A percentile compares a stretch with the other conserved stretches of the same genome.
Evolutionary conservation across 2,329 filamentous ascomycete species (phyloP).

Genomic region (Venturia oleaginea): DNA sequence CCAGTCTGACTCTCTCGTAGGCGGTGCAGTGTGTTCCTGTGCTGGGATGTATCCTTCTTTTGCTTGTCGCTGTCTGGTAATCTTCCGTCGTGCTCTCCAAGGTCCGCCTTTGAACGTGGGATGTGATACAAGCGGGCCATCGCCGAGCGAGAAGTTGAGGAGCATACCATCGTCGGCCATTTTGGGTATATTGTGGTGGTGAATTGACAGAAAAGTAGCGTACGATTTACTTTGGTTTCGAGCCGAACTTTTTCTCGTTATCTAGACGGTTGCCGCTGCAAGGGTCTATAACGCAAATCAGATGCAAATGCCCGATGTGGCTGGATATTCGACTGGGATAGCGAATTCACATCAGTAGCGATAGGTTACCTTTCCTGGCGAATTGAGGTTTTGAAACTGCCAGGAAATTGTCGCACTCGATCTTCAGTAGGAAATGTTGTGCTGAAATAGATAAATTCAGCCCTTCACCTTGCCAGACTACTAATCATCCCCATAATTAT

Average conservation of each 20-base stretch:
- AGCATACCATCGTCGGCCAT: conserved; percentile 97
- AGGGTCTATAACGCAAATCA: neutral
- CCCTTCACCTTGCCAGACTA: neutral
- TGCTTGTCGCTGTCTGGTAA: conserved; percentile 56
- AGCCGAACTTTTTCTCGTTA: neutral
- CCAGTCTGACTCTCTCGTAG: neutral
- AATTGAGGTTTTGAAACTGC: neutral
- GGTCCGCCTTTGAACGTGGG: conserved; percentile 73
- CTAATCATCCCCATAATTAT: neutral
- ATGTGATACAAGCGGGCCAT: conserved; percentile 54
- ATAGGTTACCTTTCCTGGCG: neutral
- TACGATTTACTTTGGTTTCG: neutral
- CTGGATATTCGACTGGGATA: no score
- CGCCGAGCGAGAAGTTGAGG: conserved; percentile 77
- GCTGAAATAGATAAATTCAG: neutral
- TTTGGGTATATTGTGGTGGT: neutral
- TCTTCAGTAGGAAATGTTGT: no score
- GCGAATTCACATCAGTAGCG: neutral
- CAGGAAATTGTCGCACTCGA: neutral
- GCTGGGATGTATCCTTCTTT: conserved; percentile 25
- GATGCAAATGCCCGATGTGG: neutral
- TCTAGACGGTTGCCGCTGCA: neutral
- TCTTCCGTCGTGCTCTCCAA: conserved; percentile 81
- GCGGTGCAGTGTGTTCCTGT: conserved; percentile 14
- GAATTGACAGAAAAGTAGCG: neutral